Evolutionary conservation across 2,329 filamentous ascomycete species (phyloP), one percentile per base, ranked within the genome.

Genomic region (Hypoxylon sp.): DNA sequence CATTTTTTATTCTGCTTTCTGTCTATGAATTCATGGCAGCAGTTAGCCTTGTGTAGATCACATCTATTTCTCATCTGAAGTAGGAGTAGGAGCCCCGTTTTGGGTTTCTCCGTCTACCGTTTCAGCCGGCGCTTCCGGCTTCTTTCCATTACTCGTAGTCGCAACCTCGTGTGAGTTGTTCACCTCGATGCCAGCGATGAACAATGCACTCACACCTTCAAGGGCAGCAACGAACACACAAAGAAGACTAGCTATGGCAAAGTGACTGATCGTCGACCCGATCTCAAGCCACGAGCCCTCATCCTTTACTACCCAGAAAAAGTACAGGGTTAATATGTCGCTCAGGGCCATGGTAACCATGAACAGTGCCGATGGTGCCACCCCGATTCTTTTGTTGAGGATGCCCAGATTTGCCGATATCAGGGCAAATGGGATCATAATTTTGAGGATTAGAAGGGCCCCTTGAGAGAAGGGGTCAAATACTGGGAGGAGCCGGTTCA

Each of bases 261-360:
- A 99, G 79, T 98, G 94, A 75, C 89, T 97, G 72, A 99, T 99
- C 2, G 93, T 98, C 28, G 93, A 97, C 32, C 96, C 96, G 77
- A 99, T 99, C 78, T 99, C 96, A 65, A 99, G 82, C 96, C 96
- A 99, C 21, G 92, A 96, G 0, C 96, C 96, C 78, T 99, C 96
- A 74, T 99, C 96, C 75, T 92, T 92, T 49, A 99, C 96, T 74
- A 97, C 93, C 89, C 93, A 99, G 82, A 99, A 99, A 83, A 99
- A 99, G 75, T 96, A 93, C 57, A 99, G 85, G 2, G 96, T 98
- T 78, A 98, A 85, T 53, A 97, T 89, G 77, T 99, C 96, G 67
- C 92, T 94, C 56, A 97, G 88, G 0, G 92, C 92, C 89, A 98
- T 97, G 55, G 97, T 94, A 1, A 95, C 83, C 91, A 98, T 98